Base-by-base conservation (phyloP, 1,139 yeast genomes). In the Kodamaea sp. region DNA sequence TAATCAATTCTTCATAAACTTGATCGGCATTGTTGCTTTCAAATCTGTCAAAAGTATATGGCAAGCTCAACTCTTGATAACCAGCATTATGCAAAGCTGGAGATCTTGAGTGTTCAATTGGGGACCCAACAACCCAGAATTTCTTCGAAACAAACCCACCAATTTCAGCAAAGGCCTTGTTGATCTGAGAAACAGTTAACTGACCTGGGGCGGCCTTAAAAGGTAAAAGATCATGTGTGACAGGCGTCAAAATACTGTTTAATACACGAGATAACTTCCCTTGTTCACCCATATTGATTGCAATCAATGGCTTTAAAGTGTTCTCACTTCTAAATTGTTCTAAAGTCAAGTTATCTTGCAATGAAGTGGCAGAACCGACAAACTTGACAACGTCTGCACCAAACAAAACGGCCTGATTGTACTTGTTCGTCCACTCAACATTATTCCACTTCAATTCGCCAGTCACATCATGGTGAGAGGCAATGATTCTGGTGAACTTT, bases 51-150 rank as follows among this genome's bases (percentile, higher is more conserved):
- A 89, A 89, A 6, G 61, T 54, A 57, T 87, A 82, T n/a, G 96
- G 96, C 52, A 92, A 70, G 4, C 89, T 89, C 47, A 89, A 71
- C 12, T 73, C 65, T 43, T 76, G 57, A 64, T 84, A 92, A 25
- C 83, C 87, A 2, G 94, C 75, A 54, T 81, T 81, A 64, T 92
- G 97, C 50, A 92, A 70, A 10, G 75, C 68, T 33, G 98, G 98
- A 2, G 97, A 88, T 55, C 88, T 78, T 2, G 97, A 89, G 58
- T 89, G 96, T 5, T 75, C 63, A 44, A 90, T 76, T 37, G 97
- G 97, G 11, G 73, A 68, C 4, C 98, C 98, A 47, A 82, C 82
- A 47, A 92, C 81, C 65, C 77, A 86, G 53, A 81, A 87, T 45
- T 78, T 72, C 65, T 81, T 77, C 8, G 69, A 55, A 2, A 60